Base-by-base conservation (phyloP, 257 asterid genomes). In the Solanum corneliomulleri region DNA sequence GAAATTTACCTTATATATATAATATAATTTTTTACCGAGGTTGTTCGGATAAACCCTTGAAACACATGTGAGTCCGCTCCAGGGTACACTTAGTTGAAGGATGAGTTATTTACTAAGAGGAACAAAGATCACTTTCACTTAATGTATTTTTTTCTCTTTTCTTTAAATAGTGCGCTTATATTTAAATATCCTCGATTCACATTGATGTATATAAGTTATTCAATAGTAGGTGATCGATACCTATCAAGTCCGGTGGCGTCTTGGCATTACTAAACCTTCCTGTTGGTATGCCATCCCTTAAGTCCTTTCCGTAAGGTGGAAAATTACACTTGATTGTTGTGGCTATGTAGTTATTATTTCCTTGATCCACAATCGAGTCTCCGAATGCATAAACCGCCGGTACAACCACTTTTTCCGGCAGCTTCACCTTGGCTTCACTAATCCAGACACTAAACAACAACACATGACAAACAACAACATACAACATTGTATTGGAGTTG, bases 301-400 rank as follows among this genome's bases (percentile, higher is more conserved):
- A 92, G 77, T 94, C 96, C 86, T 89, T 87, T 0, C 98, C 96
- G 75, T 93, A 93, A 14, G 98, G 98, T 21, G 91, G 94, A 33
- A 64, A 93, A 52, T 94, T 89, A 49, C 80, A 88, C 75, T 90
- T 93, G 20, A 88, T 80, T 7, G 91, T 49, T 3, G 98, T 93
- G 0, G n/a, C 69, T 15, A 92, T 83, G 60, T 88, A 86, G 82
- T 94, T 93, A 85, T 93, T 93, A 86, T 92, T 94, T 13, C 95
- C 96, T 5, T 92, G 91, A 60, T 94, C 98, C 13, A 92, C 93
- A 18, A 94, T 83, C 39, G 96, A 93, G 64, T 93, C 96, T 85
- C 98, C 95, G 16, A 94, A 93, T 25, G 90, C 91, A 52, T 92
- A 11, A 16, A 92, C 90, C 11, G 95, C 94, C 13, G 94, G 94